These are phyloP conservation scores for Tylopilus sp. DNA, from an alignment of 768 basidiomycete species.

Conservation along the genomic window DNA sequence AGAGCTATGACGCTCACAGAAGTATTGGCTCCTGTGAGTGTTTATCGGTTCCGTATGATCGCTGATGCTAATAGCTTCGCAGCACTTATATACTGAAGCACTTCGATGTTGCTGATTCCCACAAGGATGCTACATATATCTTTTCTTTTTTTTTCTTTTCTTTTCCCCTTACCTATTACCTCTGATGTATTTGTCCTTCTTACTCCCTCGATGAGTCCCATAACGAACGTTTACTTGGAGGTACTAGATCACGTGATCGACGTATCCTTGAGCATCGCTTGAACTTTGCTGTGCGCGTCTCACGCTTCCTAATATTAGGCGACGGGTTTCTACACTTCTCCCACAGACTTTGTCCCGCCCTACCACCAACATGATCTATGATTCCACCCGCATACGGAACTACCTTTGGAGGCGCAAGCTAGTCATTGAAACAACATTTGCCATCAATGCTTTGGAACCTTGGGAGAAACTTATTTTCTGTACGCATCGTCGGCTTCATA, in stretches of 20 bases:
- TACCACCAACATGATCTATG: slow-evolving; percentile 9
- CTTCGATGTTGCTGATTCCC: slow-evolving; percentile 2
- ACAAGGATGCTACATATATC: slow-evolving; percentile 13
- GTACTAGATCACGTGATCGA: background rate
- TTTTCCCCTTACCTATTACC: slow-evolving; percentile 7
- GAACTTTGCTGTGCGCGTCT: background rate
- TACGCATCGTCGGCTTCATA: slow-evolving; percentile 32
- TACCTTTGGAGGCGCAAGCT: slow-evolving; percentile 52
- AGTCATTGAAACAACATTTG: slow-evolving; percentile 58
- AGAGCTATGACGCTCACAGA: slow-evolving; percentile 21
- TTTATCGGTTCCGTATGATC: background rate
- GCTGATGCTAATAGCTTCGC: slow-evolving; percentile 6
- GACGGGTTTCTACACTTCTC: background rate
- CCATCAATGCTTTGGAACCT: slow-evolving; percentile 56
- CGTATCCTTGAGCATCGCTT: background rate
- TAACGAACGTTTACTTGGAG: background rate
- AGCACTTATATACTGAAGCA: slow-evolving; percentile 4
- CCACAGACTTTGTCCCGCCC: background rate
- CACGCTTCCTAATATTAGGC: slow-evolving; percentile 5
- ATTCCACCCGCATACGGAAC: slow-evolving; percentile 24
- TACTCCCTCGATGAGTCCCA: background rate
- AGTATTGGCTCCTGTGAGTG: slow-evolving; percentile 12
- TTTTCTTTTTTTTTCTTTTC: background rate
- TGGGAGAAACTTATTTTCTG: slow-evolving; percentile 66
- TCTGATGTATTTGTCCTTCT: slow-evolving; percentile 15